Base-by-base conservation (phyloP, 2,329 filamentous ascomycete genomes). In the Pseudocercospora fijiensis region DNA sequence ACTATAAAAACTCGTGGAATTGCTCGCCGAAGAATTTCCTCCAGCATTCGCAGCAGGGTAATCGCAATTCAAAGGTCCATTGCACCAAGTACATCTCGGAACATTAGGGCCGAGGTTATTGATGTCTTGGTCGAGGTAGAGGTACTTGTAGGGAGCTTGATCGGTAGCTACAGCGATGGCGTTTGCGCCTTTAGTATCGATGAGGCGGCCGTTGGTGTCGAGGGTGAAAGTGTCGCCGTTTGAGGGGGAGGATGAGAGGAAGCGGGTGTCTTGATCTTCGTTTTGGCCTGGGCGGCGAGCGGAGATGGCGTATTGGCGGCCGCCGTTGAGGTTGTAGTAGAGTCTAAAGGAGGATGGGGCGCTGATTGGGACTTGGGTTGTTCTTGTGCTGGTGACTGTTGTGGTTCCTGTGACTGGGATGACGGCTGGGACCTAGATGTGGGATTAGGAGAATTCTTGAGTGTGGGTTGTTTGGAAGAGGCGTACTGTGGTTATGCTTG, bases 291-390 rank as follows among this genome's bases (percentile, higher is more conserved):
- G 28, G 1, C 28, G 26, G 0, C 10, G 10, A 18, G 28, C 22
- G 8, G 53, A 7, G 9, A 37, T 28, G n/a, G 22, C 28, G 30
- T 56, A 56, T 33, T 37, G 53, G 10, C 53, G 53, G 53, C 53
- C 53, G 16, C 28, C 53, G 53, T 56, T 56, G 53, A 33, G 53
- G 18, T 33, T 13, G 53, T 37, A 37, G 53, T 56, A 56, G 27
- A 56, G 26, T 22, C n/a, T 18, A 28, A 56, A 56, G 16, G 53
- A 56, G 28, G 53, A 18, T n/a, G 53, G 53, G 2, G 53, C 53
- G 16, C 13, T 11, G n/a, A 41, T 24, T 4, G n/a, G 28, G 18
- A 22, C 18, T 27, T 18, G 11, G 28, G 53, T 41, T 8, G 53
- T 56, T 8, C 9, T 41, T 4, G 53, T 56, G 53, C 11, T 11